Evolutionary conservation across 495 filamentous ascomycete genomes (phyloP).

Genomic region (Penicillium diatomitis): DNA sequence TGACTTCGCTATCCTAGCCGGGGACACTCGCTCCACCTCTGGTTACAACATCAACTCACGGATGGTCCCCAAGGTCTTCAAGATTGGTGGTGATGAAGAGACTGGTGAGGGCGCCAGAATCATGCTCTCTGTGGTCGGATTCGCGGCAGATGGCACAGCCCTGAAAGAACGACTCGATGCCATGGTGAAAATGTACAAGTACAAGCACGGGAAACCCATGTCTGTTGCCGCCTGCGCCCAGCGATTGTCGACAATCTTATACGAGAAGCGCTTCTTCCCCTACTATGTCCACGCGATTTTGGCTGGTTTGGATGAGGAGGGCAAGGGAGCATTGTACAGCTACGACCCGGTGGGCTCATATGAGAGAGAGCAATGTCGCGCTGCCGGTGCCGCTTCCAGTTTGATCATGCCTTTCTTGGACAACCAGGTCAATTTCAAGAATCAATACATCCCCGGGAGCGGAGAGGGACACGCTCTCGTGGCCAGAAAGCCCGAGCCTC

Average conservation of each 20-base stretch:
- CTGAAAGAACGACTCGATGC: conserved; percentile 83
- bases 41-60: conserved; percentile 99
- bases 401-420: conserved; percentile 99
- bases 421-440: conserved; percentile 99
- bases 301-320: conserved; percentile 88
- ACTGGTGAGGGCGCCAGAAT: conserved; percentile 76
- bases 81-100: conserved; percentile 82
- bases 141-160: conserved; percentile 85
- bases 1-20: conserved; percentile 90
- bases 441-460: conserved; percentile 88
- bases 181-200: conserved; percentile 93
- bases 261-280: conserved; percentile 95
- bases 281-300: conserved; percentile 94
- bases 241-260: conserved; percentile 84
- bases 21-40: conserved; percentile 87
- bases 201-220: conserved; percentile 91
- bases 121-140: conserved; percentile 87
- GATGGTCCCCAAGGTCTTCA: conserved; percentile 89
- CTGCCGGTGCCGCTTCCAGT: conserved; percentile 88
- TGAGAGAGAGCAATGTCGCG: conserved; percentile 90
- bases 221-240: conserved; percentile 88
- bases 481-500: conserved; percentile 49
- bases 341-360: conserved; percentile 97
- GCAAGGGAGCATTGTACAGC: conserved; percentile 87
- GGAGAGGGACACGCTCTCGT: conserved; percentile 74